A percentile compares a stretch with the other conserved stretches of the same genome.
Evolutionary conservation across 2,329 filamentous ascomycete species (phyloP).

Genomic region (Penicillium sp.): DNA sequence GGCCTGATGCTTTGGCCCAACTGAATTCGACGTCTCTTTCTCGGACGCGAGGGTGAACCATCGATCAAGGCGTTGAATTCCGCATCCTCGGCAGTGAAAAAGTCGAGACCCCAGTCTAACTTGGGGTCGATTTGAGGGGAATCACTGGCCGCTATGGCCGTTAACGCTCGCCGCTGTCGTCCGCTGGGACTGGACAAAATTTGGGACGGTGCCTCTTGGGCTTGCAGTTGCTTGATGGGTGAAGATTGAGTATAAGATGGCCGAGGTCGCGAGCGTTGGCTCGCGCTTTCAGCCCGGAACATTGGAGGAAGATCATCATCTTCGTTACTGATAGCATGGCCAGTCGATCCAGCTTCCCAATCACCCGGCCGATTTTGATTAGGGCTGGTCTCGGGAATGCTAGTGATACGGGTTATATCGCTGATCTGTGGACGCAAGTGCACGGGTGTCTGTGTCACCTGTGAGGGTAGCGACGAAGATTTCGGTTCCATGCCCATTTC

Average conservation of each 20-base stretch:
- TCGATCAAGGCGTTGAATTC: slow-evolving; percentile 33
- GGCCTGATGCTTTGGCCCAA: slow-evolving; percentile 26
- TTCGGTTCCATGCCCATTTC: slow-evolving; percentile 20
- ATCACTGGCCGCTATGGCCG: slow-evolving; percentile 39
- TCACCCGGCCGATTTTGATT: slow-evolving; percentile 19
- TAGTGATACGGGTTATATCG: slow-evolving; percentile 29
- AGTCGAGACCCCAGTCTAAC: slow-evolving; percentile 31
- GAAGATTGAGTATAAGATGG: slow-evolving; percentile 18
- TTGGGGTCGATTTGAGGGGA: slow-evolving; percentile 33
- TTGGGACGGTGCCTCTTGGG: slow-evolving; percentile 17
- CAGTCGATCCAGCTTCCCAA: slow-evolving; percentile 20
- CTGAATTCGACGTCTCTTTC: slow-evolving; percentile 35
- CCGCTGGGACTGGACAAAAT: slow-evolving; percentile 37
- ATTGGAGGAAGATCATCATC: slow-evolving; percentile 35
- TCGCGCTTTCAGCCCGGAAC: slow-evolving; percentile 14
- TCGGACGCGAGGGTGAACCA: slow-evolving; percentile 29
- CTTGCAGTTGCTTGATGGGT: slow-evolving; percentile 21
- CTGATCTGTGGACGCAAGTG: slow-evolving; percentile 18
- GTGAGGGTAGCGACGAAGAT: slow-evolving; percentile 35
- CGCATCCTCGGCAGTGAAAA: slow-evolving; percentile 37
- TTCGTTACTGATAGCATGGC: slow-evolving; percentile 27
- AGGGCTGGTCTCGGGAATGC: slow-evolving; percentile 37
- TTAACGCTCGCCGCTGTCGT: slow-evolving; percentile 32
- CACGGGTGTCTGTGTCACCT: slow-evolving; percentile 37
- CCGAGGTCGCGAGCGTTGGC: slow-evolving; percentile 17